Evolutionary conservation across 2,329 filamentous ascomycete genomes (phyloP), one percentile per base, ranked within the genome.

Genomic region (Penicillium carneum): DNA sequence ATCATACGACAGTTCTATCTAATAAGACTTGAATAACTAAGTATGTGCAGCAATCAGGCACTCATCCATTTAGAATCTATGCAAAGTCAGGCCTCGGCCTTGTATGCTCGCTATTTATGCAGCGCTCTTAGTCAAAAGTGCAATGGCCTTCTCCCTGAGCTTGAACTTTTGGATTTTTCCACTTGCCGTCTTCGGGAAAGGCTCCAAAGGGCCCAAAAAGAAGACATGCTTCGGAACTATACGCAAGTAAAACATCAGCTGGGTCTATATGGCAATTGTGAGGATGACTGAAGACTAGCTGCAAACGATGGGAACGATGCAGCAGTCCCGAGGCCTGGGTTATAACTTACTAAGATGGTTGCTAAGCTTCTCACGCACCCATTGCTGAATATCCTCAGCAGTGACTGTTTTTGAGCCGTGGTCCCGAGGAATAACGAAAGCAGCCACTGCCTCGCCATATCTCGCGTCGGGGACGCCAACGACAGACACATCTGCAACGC

Each of bases 101-200:
- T 38, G 20, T 33, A 31, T 33, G 20, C 34, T 61, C n/a, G 6
- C 26, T 38, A 52, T 38, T 49, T 14, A 52, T 50, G 39, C 36
- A 52, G 43, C 43, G 11, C 42, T 46, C 26, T 81, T 75, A 34
- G 73, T 76, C 48, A 87, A 63, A 56, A 85, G 65, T 66, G 80
- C 69, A 41, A 84, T 72, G 0, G 87, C 93, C 71, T 84, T 80
- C 16, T 93, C 90, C 72, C 87, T 86, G 71, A 98, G 76, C 80
- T 90, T 94, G 75, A 90, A 97, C 81, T 98, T 97, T 80, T 97
- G 92, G 58, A 98, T 93, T 86, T 99, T 99, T 26, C 94, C 94
- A 75, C 92, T 97, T 6, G 93, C 91, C 38, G 95, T 99, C 84
- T 97, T 97, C 20, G 94, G 94, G 74, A 91, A 96, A n/a, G 88